Evolutionary conservation across 176 grass and related monocot genomes (phyloP).

Genomic region (Oryza brachyantha): DNA sequence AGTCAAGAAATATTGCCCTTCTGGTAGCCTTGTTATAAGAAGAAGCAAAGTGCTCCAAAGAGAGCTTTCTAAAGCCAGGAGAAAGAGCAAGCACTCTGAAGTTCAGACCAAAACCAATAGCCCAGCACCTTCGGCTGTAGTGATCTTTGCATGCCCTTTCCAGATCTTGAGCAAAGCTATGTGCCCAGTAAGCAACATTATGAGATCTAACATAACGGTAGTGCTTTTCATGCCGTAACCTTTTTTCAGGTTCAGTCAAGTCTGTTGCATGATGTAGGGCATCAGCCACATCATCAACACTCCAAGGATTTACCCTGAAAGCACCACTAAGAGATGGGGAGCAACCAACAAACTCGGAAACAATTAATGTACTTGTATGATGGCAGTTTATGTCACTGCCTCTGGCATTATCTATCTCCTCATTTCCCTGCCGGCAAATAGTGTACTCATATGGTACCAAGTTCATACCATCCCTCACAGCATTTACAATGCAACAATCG

Average conservation of each 20-base stretch:
- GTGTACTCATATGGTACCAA: slow-evolving; percentile 77
- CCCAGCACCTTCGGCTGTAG: slow-evolving; percentile 69
- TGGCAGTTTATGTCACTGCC: slow-evolving; percentile 13
- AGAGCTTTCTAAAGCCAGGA: slow-evolving; percentile 79
- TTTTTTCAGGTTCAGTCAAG: slow-evolving; percentile 53
- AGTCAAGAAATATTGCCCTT: slow-evolving; percentile 88
- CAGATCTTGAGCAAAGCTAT: slow-evolving; percentile 90
- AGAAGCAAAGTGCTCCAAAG: slow-evolving; percentile 50
- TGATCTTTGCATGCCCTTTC: slow-evolving; percentile 81
- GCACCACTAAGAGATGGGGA: slow-evolving; percentile 89
- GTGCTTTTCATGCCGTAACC: slow-evolving; percentile 76
- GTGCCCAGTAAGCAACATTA: slow-evolving; percentile 71
- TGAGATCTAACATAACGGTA: slow-evolving; percentile 76
- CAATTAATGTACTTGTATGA: slow-evolving; percentile 70
- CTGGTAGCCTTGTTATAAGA: slow-evolving; percentile 69
- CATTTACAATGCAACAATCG: slow-evolving; percentile 87
- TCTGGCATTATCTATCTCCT: slow-evolving; percentile 51
- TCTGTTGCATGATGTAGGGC: slow-evolving; percentile 50
- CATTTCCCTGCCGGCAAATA: slow-evolving; percentile 71
- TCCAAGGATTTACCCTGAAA: slow-evolving; percentile 88
- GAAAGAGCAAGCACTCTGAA: slow-evolving; percentile 78
- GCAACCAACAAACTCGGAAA: slow-evolving; percentile 89
- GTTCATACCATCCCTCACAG: slow-evolving; percentile 89
- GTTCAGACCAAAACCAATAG: slow-evolving; percentile 81
- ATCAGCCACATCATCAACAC: slow-evolving; percentile 68